A percentile compares a stretch with the other conserved stretches of the same genome.
Conservation (phyloP, 2,329 filamentous ascomycete genomes). For the Dothideomycetes sp. region DNA sequence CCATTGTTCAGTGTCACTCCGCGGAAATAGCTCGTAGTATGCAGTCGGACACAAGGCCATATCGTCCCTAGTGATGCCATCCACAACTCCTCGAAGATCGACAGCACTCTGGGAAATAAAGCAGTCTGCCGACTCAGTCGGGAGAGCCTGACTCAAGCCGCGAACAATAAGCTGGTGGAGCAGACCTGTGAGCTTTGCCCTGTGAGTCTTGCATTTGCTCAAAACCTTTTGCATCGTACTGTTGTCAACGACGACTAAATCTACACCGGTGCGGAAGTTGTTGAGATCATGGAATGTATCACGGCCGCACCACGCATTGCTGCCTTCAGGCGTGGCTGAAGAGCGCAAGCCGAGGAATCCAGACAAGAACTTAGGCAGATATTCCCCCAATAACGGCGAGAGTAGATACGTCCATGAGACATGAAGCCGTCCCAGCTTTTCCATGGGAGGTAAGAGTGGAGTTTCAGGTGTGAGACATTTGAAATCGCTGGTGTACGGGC, state of each 20-base stretch:
- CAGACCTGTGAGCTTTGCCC: slow-evolving; percentile 30
- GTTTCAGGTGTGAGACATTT: slow-evolving; percentile 9
- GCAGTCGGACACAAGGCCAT: slow-evolving; percentile 24
- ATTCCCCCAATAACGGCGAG: slow-evolving; percentile 24
- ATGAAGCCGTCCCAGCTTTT: slow-evolving; percentile 26
- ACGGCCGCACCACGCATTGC: slow-evolving; percentile 23
- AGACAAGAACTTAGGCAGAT: slow-evolving; percentile 26
- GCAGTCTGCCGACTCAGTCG: slow-evolving; percentile 14
- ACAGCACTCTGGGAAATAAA: slow-evolving; percentile 30
- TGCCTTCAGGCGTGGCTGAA: slow-evolving; percentile 17
- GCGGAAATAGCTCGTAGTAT: slow-evolving; percentile 17
- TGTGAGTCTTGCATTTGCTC: slow-evolving; percentile 19
- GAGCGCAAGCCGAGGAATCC: slow-evolving; percentile 21
- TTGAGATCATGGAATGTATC: slow-evolving; percentile 17
- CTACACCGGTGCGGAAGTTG: slow-evolving; percentile 20
- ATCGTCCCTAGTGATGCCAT: slow-evolving; percentile 19
- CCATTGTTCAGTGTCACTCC: slow-evolving; percentile 5
- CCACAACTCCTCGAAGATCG: slow-evolving; percentile 28
- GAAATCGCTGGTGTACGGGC: slow-evolving; percentile 1
- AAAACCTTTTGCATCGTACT: slow-evolving; percentile 19
- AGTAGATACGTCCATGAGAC: slow-evolving; percentile 37
- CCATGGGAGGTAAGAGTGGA: slow-evolving; percentile 26
- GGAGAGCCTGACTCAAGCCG: slow-evolving; percentile 16
- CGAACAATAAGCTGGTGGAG: slow-evolving; percentile 30
- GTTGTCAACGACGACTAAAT: slow-evolving; percentile 21